Percentiles rank a stretch among this genome's conserved stretches.
Conservation (phyloP, 225 moss, liverwort and hornwort genomes). For the Pseudoscleropodium purum region DNA sequence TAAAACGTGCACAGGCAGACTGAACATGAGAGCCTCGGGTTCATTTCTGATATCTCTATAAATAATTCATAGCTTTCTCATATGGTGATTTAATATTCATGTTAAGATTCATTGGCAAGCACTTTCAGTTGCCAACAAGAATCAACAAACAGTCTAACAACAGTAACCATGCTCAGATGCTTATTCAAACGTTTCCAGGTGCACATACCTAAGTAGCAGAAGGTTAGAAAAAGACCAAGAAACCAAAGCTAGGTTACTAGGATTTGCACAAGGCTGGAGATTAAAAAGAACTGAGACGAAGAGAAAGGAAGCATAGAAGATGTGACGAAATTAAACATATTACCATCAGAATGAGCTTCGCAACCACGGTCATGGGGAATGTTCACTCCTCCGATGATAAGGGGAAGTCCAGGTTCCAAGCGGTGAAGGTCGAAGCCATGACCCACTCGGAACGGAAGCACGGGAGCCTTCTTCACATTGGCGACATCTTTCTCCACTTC, state of each 20-base stretch:
- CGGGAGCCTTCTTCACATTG: slow-evolving; percentile 46
- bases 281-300: not conserved
- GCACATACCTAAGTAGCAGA: not conserved
- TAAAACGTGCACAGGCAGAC: not conserved
- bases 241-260: not conserved
- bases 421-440: slow-evolving; percentile 97
- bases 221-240: not conserved
- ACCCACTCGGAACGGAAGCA: slow-evolving; percentile 81
- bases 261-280: not conserved
- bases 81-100: not conserved
- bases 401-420: slow-evolving; percentile 73
- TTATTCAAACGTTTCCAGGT: not conserved
- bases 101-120: not conserved
- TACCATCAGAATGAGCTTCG: slow-evolving; percentile 96
- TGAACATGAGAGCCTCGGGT: not conserved
- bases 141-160: not conserved
- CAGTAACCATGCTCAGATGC: not conserved
- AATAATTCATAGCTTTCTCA: not conserved
- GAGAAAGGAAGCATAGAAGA: not conserved
- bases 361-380: slow-evolving; percentile 97
- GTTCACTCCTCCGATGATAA: slow-evolving; percentile 85
- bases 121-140: not conserved
- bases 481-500: slow-evolving; percentile 40
- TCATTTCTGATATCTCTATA: not conserved
- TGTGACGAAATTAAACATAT: no score